Evolutionary conservation across 805 yeast genomes (phyloP).

Genomic region (Torulaspora quercuum): DNA sequence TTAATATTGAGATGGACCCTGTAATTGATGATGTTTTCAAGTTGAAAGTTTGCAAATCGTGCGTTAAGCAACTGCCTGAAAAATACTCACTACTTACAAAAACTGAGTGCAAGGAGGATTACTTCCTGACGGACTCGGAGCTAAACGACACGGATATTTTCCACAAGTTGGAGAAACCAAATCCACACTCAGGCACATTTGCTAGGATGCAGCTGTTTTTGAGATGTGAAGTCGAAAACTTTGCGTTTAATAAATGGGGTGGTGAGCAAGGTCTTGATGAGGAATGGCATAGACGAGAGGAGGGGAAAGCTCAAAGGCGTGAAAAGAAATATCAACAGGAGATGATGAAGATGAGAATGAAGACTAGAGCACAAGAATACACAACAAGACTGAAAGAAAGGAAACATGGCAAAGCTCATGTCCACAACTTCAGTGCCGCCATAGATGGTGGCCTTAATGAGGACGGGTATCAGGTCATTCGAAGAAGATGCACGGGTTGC

Average conservation of each 20-base stretch:
- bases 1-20: constrained; percentile 71
- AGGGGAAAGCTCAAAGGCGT: constrained; percentile 61
- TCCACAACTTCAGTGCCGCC: constrained; percentile 70
- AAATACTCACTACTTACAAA: constrained; percentile 89
- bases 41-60: constrained; percentile 73
- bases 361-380: constrained; percentile 86
- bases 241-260: constrained; percentile 93
- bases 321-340: constrained; percentile 78
- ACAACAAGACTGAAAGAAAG: constrained; percentile 67
- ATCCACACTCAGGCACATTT: constrained; percentile 87
- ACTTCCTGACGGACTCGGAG: constrained; percentile 90
- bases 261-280: constrained; percentile 80
- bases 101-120: constrained; percentile 93
- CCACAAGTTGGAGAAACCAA: constrained; percentile 80
- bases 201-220: constrained; percentile 90
- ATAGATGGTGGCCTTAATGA: constrained; percentile 43
- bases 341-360: constrained; percentile 81
- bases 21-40: constrained; percentile 65
- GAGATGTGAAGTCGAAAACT: constrained; percentile 89
- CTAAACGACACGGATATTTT: constrained; percentile 64
- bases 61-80: constrained; percentile 72
- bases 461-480: constrained; percentile 42
- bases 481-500: constrained; percentile 69
- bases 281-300: constrained; percentile 89
- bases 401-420: constrained; percentile 58